Evolutionary conservation across 2,329 filamentous ascomycete genomes (phyloP), one percentile per base, ranked within the genome.

Genomic region (Fusarium pseudonygamai): DNA sequence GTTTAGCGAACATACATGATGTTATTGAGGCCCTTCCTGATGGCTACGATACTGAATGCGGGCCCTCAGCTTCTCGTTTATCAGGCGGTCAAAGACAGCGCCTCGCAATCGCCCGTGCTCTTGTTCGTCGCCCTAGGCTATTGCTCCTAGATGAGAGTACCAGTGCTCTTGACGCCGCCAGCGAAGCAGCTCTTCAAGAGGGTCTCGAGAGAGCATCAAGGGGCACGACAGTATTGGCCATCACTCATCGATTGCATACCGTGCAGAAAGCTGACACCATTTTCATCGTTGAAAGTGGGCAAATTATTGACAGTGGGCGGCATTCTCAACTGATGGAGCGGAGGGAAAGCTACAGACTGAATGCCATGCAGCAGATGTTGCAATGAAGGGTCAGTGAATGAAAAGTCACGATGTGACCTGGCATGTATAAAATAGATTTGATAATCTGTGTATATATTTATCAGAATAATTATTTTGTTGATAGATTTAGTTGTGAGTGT

Each of bases 11-110:
- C 76, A 92, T 93, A 68, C 91, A 93, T 79, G 90, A 93, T 32
- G 89, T 88, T n/a, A 91, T 94, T 71, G 81, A 83, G 46, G 81
- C 84, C 0, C 82, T 94, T 24, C 91, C 91, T 0, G 83, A 92
- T 15, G 90, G 91, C 2, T 93, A 93, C 77, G 82, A 91, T 26
- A 93, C 91, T 0, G 86, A 88, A 68, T 85, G 91, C 32, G 87
- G 95, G 9, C 91, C 92, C n/a, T 91, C 93, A 69, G 93, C 92
- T 5, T 91, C 92, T 0, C 87, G 91, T 24, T 81, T 97, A 6
- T 95, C 92, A 0, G 93, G 93, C 3, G 94, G 94, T 0, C 94
- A 97, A 79, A 89, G 91, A 22, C 94, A 97, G 80, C 88, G 93
- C 2, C 82, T 97, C 20, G 90, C 92, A 2, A 95, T 97, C 76